phyloP scores from a whole-genome alignment of 2,329 filamentous ascomycete genomes.

The Penicillium sp. region DNA sequence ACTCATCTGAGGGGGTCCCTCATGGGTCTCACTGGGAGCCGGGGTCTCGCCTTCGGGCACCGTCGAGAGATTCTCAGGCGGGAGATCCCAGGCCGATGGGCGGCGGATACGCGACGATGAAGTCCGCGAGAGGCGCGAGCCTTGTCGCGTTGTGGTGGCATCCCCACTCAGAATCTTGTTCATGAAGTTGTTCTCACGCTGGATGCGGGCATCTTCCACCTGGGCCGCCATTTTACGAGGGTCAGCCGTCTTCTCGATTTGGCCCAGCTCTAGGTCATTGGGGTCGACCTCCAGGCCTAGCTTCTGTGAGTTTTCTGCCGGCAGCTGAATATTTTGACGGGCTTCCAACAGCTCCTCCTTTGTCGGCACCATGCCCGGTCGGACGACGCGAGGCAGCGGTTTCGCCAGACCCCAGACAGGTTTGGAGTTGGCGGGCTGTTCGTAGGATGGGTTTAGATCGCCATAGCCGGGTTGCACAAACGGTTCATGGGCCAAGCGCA shows the following conservation, averaged over 20 bases:
- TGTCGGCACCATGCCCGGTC: constrained; percentile 46
- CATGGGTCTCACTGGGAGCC: too few species aligned
- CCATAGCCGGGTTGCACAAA: constrained; percentile 49
- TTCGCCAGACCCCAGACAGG: constrained; percentile 49
- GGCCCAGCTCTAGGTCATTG: constrained; percentile 38
- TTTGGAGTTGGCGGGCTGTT: constrained; percentile 43
- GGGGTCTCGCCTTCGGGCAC: too few species aligned
- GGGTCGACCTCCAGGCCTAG: constrained; percentile 35
- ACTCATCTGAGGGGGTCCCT: too few species aligned
- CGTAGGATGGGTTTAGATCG: constrained; percentile 48
- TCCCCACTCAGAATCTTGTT: constrained; percentile 30
- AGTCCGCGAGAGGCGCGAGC: constrained; percentile 19
- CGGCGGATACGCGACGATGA: constrained; percentile 23
- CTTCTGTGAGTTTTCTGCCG: constrained; percentile 27
- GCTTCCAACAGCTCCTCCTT: constrained; percentile 32
- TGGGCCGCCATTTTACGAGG: constrained; percentile 38
- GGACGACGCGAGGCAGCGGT: constrained; percentile 47
- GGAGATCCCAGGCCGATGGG: constrained; percentile 14
- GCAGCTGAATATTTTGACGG: constrained; percentile 24
- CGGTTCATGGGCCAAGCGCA: constrained; percentile 33
- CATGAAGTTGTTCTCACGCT: constrained; percentile 36
- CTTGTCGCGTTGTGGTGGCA: constrained; percentile 10
- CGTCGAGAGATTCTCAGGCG: constrained; percentile 17
- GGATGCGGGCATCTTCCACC: constrained; percentile 36
- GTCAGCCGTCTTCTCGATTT: constrained; percentile 32